Percentiles rank a stretch among this genome's conserved stretches.
Conservation (phyloP, 208 protist genomes). For the Trypanosoma rangeli region DNA sequence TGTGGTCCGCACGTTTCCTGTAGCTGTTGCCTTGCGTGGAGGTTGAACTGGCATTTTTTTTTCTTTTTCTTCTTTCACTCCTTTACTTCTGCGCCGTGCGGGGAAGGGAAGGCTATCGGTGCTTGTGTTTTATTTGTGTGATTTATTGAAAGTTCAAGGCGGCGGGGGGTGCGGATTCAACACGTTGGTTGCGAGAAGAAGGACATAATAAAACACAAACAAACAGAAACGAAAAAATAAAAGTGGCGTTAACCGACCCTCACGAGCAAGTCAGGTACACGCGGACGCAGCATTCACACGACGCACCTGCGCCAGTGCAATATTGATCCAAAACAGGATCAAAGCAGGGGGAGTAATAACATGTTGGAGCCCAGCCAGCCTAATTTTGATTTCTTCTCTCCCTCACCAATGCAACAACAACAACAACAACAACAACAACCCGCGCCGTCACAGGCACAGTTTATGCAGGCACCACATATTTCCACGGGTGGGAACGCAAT, state of each 20-base stretch:
- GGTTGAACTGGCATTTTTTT: too few species aligned
- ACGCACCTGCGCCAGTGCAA: neutral
- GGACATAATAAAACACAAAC: neutral
- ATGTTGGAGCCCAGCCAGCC: conserved; percentile 31
- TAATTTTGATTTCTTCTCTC: conserved; percentile 5
- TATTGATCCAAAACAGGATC: conserved; percentile 6
- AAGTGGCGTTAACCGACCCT: neutral
- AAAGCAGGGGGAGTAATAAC: neutral
- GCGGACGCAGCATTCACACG: too few species aligned
- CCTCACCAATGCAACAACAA: neutral
- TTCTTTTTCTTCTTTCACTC: too few species aligned
- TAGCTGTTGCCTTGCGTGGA: too few species aligned
- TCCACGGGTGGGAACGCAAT: neutral
- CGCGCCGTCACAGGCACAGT: neutral
- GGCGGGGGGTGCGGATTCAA: too few species aligned
- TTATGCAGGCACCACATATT: neutral
- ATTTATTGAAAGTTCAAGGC: neutral
- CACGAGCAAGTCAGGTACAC: too few species aligned
- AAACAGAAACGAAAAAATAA: neutral
- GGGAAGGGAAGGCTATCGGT: neutral
- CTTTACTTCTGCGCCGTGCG: too few species aligned
- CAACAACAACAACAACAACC: neutral
- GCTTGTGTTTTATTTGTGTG: neutral
- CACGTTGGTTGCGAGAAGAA: too few species aligned
- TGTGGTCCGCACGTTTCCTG: too few species aligned